Conservation (phyloP, 441 rosid genomes). For the Pelargonium citronellum region DNA sequence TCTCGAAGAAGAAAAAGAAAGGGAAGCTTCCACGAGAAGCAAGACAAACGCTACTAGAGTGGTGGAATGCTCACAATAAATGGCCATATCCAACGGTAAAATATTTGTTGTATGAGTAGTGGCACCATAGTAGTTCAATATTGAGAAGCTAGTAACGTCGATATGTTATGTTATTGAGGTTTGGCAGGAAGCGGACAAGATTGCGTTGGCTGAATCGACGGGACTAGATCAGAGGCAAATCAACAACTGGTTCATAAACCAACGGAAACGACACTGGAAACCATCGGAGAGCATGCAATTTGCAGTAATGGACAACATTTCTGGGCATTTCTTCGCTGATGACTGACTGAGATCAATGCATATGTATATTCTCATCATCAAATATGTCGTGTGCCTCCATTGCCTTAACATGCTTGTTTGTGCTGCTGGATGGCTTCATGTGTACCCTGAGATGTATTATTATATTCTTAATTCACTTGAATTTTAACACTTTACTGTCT, state of each 20-base stretch:
- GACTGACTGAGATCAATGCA: slow-evolving; percentile 35
- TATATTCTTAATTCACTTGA: slow-evolving; percentile 21
- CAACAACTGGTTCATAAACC: slow-evolving; percentile 95
- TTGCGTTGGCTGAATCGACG: slow-evolving; percentile 65
- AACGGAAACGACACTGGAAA: slow-evolving; percentile 93
- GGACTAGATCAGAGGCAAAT: slow-evolving; percentile 92
- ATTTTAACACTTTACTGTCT: neutral
- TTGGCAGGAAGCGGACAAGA: slow-evolving; percentile 72
- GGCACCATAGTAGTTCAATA: neutral
- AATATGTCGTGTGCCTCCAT: neutral
- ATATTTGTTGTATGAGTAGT: neutral
- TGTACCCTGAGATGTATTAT: slow-evolving; percentile 2
- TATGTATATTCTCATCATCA: slow-evolving; percentile 12
- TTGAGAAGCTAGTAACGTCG: neutral
- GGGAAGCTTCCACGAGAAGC: slow-evolving; percentile 67
- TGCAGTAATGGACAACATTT: slow-evolving; percentile 43
- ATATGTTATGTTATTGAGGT: neutral
- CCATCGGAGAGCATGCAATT: slow-evolving; percentile 77
- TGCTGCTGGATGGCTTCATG: slow-evolving; percentile 12
- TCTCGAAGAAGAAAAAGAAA: slow-evolving; percentile 69
- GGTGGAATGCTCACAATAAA: slow-evolving; percentile 59
- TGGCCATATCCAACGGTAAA: slow-evolving; percentile 75
- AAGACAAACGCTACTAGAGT: slow-evolving; percentile 47
- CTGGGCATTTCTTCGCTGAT: slow-evolving; percentile 53
- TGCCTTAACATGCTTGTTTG: neutral